These are phyloP conservation scores for Blastomyces silverae DNA, from an alignment of 2,329 filamentous ascomycete species.

Conservation along the genomic window DNA sequence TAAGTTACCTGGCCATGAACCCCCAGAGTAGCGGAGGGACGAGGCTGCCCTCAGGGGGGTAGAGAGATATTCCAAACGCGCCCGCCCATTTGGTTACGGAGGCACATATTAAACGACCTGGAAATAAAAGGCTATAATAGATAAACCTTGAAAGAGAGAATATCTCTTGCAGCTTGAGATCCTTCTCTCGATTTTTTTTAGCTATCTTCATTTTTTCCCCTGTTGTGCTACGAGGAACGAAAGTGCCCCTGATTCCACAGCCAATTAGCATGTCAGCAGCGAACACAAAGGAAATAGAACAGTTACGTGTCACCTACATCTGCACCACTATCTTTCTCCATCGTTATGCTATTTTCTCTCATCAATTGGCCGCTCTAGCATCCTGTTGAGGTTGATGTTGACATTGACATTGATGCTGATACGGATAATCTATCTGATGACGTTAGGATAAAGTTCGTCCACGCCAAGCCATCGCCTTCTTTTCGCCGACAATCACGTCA, in stretches of 20 bases:
- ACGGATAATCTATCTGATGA: neutral
- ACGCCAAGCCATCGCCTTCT: constrained; percentile 1
- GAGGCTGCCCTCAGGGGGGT: no score
- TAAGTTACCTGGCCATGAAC: neutral
- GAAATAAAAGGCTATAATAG: neutral
- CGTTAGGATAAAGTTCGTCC: neutral
- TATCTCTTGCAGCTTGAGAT: neutral
- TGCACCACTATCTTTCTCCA: neutral
- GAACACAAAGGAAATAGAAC: neutral
- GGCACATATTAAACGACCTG: neutral
- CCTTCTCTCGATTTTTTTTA: neutral
- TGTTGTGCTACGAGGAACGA: neutral
- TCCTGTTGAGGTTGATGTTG: neutral
- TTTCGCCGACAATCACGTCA: neutral
- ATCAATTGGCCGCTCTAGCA: neutral
- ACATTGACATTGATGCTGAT: neutral
- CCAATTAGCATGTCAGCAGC: neutral
- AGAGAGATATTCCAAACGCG: neutral
- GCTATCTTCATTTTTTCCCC: neutral
- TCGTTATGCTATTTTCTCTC: neutral
- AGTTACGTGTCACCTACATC: neutral
- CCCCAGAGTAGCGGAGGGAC: neutral
- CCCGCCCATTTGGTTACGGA: no score
- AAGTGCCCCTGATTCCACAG: neutral
- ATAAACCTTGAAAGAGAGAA: no score